phyloP scores from a whole-genome alignment of 2,329 filamentous ascomycete genomes.

The Trichophyton rubrum region DNA sequence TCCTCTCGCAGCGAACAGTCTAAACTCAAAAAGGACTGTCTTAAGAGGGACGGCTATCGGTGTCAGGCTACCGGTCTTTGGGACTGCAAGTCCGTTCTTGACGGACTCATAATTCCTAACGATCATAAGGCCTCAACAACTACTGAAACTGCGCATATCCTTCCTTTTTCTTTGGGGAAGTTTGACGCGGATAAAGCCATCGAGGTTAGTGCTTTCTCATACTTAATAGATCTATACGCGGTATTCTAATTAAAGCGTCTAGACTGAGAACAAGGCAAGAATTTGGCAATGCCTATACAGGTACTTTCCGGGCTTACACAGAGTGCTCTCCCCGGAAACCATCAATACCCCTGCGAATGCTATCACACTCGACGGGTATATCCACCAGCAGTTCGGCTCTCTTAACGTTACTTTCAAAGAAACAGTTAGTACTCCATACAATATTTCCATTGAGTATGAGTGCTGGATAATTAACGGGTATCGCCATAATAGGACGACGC shows the following conservation, averaged over 20 bases:
- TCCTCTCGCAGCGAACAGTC: neutral
- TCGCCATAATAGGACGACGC: neutral
- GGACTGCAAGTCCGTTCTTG: neutral
- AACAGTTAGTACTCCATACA: neutral
- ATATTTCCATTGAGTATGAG: neutral
- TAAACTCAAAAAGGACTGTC: neutral
- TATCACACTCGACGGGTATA: neutral
- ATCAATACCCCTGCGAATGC: neutral
- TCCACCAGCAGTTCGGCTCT: neutral
- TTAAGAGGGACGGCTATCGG: neutral
- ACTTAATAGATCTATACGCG: neutral
- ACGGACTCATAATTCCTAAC: neutral
- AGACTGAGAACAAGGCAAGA: neutral
- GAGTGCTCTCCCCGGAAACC: neutral
- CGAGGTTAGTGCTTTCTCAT: neutral
- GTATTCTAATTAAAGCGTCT: neutral
- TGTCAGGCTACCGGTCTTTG: neutral
- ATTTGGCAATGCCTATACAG: neutral
- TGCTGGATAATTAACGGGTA: neutral
- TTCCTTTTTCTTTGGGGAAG: neutral
- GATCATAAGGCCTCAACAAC: neutral
- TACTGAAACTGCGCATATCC: neutral
- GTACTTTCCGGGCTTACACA: neutral
- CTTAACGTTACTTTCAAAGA: neutral
- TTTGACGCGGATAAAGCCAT: neutral